A percentile compares a stretch with the other conserved stretches of the same genome.
phyloP scores from a whole-genome alignment of 1,284 basidiomycete genomes.

The Trichosporon sp. region DNA sequence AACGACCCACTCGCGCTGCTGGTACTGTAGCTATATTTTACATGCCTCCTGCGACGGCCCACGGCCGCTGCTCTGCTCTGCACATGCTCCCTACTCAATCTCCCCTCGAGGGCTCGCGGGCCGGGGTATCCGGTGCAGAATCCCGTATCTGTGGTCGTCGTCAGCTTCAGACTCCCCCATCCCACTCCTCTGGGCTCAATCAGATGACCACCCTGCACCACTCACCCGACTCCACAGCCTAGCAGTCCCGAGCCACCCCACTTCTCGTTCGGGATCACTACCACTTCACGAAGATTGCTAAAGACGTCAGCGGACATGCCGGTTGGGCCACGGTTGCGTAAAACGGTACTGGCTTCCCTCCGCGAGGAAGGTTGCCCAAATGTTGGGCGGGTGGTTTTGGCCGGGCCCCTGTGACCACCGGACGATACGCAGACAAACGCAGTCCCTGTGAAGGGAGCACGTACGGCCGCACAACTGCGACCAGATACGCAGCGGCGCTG shows the following conservation, averaged over 20 bases:
- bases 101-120: conserved; percentile 34
- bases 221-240: conserved; percentile 86
- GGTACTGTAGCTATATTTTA: neutral
- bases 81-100: neutral
- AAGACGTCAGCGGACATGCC: conserved; percentile 9
- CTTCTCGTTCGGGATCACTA: conserved; percentile 85
- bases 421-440: neutral
- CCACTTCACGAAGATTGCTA: conserved; percentile 84
- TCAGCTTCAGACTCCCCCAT: neutral
- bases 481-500: neutral
- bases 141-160: conserved; percentile 54
- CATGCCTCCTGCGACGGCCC: neutral
- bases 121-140: conserved; percentile 81
- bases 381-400: neutral
- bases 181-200: neutral
- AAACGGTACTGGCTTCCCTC: neutral
- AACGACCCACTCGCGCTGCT: neutral
- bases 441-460: neutral
- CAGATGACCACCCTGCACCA: neutral
- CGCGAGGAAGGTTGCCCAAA: neutral
- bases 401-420: neutral
- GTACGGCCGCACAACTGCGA: no score
- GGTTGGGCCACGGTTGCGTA: neutral
- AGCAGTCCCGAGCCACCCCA: conserved; percentile 93
- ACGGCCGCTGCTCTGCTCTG: neutral